phyloP scores from a whole-genome alignment of 352 stramenopile species.

The Globisporangium acanthophoron region DNA sequence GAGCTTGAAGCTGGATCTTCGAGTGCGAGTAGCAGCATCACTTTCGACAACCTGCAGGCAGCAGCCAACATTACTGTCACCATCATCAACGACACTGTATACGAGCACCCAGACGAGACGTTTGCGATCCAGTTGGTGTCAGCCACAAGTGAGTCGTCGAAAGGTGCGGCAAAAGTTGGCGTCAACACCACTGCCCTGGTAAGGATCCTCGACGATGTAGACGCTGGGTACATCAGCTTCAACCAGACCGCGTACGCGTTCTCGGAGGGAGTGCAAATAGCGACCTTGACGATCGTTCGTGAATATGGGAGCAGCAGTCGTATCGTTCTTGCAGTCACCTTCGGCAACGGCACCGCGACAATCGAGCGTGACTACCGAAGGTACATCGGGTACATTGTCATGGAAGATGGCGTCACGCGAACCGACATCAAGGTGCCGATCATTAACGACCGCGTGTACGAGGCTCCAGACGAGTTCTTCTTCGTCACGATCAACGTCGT shows the following conservation, averaged over 20 bases:
- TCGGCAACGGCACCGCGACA: conserved; percentile 29
- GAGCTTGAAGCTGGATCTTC: conserved; percentile 13
- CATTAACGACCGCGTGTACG: conserved; percentile 51
- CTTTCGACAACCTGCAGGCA: conserved; percentile 27
- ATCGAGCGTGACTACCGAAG: conserved; percentile 44
- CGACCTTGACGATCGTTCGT: conserved; percentile 37
- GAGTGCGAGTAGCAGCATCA: conserved; percentile 19
- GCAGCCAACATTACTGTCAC: conserved; percentile 21
- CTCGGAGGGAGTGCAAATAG: conserved; percentile 24
- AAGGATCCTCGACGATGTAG: conserved; percentile 56
- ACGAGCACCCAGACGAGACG: conserved; percentile 28
- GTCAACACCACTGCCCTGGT: conserved; percentile 23
- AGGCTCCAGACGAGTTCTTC: conserved; percentile 48
- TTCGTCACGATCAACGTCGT: conserved; percentile 24
- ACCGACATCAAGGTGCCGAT: conserved; percentile 39
- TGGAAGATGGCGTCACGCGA: conserved; percentile 33
- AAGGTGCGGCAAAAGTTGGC: conserved; percentile 25
- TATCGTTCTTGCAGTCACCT: conserved; percentile 34
- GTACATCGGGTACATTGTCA: conserved; percentile 14
- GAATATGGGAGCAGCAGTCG: conserved; percentile 31
- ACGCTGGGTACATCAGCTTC: conserved; percentile 55
- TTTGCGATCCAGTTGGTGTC: conserved; percentile 33
- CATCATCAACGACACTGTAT: conserved; percentile 45
- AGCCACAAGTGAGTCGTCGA: conserved; percentile 4
- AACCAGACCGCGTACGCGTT: conserved; percentile 22